These are phyloP conservation scores for Cornus suecica DNA, from an alignment of 148 eudicot genomes.

Conservation along the genomic window DNA sequence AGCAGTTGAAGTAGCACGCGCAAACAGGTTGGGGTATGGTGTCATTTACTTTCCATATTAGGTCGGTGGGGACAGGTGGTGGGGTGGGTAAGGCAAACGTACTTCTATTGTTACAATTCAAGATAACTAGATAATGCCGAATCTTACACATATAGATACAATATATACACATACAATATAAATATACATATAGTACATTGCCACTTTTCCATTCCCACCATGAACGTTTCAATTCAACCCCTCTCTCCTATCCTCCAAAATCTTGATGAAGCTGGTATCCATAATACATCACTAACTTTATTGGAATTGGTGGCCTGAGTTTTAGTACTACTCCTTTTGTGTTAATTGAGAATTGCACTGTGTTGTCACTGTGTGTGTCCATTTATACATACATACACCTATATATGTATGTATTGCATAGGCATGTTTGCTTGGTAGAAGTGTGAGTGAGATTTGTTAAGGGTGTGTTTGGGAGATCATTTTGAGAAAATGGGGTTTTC, in stretches of 20 bases:
- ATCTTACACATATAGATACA: constrained; percentile 17
- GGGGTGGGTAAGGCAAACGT: constrained; percentile 6
- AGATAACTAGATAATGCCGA: constrained; percentile 25
- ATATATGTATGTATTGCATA: not conserved
- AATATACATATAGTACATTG: too few relatives aligned
- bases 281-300: not conserved
- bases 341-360: not conserved
- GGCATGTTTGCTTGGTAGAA: not conserved
- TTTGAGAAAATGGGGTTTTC: constrained; percentile 20
- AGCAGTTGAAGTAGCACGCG: not conserved
- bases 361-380: too few relatives aligned
- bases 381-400: too few relatives aligned
- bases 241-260: not conserved
- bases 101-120: not conserved
- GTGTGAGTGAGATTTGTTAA: not conserved
- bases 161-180: not conserved
- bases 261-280: not conserved
- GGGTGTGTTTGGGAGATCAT: constrained; percentile 1
- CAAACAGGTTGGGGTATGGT: not conserved
- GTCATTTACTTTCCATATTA: not conserved
- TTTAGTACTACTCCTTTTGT: not conserved
- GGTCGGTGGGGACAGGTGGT: constrained; percentile 4
- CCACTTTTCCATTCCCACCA: too few relatives aligned
- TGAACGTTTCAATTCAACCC: not conserved
- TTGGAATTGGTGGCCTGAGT: not conserved